Conservation (phyloP, 2,329 filamentous ascomycete species). For the Fusarium sp. region DNA sequence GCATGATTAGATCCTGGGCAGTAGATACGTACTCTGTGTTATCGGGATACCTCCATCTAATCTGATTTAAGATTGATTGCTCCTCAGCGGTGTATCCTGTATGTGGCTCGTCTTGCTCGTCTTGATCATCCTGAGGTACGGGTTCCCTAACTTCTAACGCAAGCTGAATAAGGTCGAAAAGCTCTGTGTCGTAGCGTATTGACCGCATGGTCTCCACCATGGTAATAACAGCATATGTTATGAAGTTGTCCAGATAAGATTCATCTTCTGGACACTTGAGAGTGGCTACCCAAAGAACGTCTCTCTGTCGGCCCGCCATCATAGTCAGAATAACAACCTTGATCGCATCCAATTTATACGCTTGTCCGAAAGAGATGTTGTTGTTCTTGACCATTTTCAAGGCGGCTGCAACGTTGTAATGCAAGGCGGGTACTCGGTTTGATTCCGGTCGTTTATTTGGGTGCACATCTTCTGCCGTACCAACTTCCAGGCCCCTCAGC, state of each 20-base stretch:
- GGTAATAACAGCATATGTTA: background rate
- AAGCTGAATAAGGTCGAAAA: no score
- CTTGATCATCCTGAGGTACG: no score
- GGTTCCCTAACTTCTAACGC: rapidly evolving
- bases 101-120: no score
- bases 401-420: rapidly evolving
- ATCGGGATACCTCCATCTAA: no score
- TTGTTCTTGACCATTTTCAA: background rate
- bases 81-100: rapidly evolving
- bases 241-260: background rate
- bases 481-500: background rate
- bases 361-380: rapidly evolving
- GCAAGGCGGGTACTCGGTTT: background rate
- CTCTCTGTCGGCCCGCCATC: background rate
- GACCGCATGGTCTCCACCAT: rapidly evolving
- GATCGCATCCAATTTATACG: rapidly evolving
- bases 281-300: rapidly evolving
- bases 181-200: background rate
- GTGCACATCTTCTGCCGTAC: rapidly evolving
- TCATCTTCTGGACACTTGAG: background rate
- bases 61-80: rapidly evolving
- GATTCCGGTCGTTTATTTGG: no score
- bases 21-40: no score
- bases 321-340: background rate
- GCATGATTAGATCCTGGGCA: no score